Evolutionary conservation across 108 stramenopile species (phyloP).

Genomic region (Phaeodactylum tricornutum): DNA sequence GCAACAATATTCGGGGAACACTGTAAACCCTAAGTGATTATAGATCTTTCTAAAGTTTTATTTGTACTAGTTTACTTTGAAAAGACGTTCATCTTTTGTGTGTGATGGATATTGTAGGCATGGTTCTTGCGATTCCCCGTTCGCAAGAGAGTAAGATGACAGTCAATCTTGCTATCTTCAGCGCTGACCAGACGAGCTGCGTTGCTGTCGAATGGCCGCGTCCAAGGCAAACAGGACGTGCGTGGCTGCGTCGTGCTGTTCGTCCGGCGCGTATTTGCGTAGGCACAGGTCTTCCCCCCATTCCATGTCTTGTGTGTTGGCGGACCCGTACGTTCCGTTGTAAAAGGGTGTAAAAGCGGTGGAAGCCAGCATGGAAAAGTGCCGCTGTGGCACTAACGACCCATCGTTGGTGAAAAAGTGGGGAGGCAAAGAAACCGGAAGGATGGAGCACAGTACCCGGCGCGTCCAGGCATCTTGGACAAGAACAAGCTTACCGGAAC

Average conservation of each 20-base stretch:
- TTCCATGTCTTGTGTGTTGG: not conserved
- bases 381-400: not conserved
- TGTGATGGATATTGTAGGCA: no score
- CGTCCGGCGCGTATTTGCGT: slow-evolving; percentile 18
- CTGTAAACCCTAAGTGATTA: no score
- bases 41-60: no score
- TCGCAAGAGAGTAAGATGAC: no score
- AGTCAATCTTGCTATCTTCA: no score
- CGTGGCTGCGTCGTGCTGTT: slow-evolving; percentile 25
- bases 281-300: not conserved
- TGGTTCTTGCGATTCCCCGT: no score
- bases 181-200: no score
- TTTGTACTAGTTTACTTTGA: no score
- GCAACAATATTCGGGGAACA: no score
- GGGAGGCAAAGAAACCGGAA: not conserved
- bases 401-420: slow-evolving; percentile 1
- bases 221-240: slow-evolving; percentile 18
- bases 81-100: no score
- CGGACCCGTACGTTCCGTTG: not conserved
- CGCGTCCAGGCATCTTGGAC: not conserved
- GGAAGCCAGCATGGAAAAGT: not conserved
- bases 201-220: no score
- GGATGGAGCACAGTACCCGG: not conserved
- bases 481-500: not conserved
- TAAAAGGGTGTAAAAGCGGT: not conserved